These are phyloP conservation scores for Microdochium bolleyi DNA, from an alignment of 2,329 filamentous ascomycete species.

Conservation along the genomic window DNA sequence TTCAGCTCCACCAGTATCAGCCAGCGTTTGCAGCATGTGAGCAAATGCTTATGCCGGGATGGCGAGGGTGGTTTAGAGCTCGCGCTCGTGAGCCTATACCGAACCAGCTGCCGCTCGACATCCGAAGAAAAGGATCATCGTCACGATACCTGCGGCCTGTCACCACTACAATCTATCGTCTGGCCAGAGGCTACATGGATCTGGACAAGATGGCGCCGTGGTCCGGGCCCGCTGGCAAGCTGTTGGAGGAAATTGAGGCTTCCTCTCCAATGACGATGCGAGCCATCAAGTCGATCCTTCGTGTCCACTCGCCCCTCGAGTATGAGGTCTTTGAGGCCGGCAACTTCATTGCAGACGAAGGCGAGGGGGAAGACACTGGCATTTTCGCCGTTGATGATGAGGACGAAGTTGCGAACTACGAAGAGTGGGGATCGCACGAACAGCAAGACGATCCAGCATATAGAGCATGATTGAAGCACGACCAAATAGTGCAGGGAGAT, in stretches of 20 bases:
- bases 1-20: slow-evolving; percentile 46
- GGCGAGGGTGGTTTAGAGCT: slow-evolving; percentile 59
- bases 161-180: slow-evolving; percentile 35
- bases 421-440: too few species aligned
- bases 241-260: slow-evolving; percentile 27
- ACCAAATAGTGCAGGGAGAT: too few species aligned
- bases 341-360: slow-evolving; percentile 3
- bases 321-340: slow-evolving; percentile 12
- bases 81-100: slow-evolving; percentile 16
- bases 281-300: slow-evolving; percentile 21
- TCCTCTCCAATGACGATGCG: slow-evolving; percentile 5
- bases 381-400: neutral
- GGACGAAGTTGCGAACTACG: neutral
- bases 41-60: slow-evolving; percentile 66
- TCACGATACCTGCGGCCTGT: slow-evolving; percentile 29
- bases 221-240: slow-evolving; percentile 34
- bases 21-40: slow-evolving; percentile 73
- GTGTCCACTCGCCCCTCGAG: slow-evolving; percentile 16
- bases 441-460: too few species aligned
- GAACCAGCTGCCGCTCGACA: slow-evolving; percentile 24
- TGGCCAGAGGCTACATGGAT: slow-evolving; percentile 42
- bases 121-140: slow-evolving; percentile 27
- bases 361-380: neutral
- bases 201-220: slow-evolving; percentile 38
- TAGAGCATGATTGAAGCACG: too few species aligned